Percentiles rank a stretch among this genome's conserved stretches.
phyloP scores from a whole-genome alignment of 2,329 filamentous ascomycete species.

The Aspergillus clavatus region DNA sequence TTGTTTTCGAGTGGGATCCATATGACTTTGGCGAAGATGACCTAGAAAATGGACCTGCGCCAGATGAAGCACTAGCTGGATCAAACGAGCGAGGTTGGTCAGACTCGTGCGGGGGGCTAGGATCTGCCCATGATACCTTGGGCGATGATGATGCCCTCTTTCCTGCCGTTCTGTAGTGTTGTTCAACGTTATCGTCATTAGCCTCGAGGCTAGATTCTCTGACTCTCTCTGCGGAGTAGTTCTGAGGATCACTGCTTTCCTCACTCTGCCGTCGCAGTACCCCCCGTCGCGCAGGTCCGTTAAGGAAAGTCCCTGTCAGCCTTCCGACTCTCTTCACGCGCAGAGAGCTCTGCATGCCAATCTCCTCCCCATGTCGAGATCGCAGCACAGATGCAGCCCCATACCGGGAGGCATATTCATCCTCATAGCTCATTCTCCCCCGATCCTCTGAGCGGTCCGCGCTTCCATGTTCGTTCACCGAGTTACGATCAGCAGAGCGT shows the following conservation, averaged over 20 bases:
- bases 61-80: slow-evolving; percentile 14
- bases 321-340: slow-evolving; percentile 73
- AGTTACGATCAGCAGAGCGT: slow-evolving; percentile 27
- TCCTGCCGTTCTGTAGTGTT: slow-evolving; percentile 18
- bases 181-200: slow-evolving; percentile 25
- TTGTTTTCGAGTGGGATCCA: slow-evolving; percentile 34
- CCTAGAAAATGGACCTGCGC: slow-evolving; percentile 30
- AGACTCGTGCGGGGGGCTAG: slow-evolving; percentile 23
- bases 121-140: slow-evolving; percentile 36
- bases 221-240: slow-evolving; percentile 24
- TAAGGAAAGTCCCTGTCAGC: slow-evolving; percentile 70
- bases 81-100: slow-evolving; percentile 22
- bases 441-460: slow-evolving; percentile 33
- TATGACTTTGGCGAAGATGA: slow-evolving; percentile 33
- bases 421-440: slow-evolving; percentile 28
- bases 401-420: slow-evolving; percentile 30
- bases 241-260: slow-evolving; percentile 51
- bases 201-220: slow-evolving; percentile 26
- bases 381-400: slow-evolving; percentile 37
- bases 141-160: slow-evolving; percentile 26
- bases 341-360: slow-evolving; percentile 66
- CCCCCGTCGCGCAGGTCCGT: slow-evolving; percentile 72
- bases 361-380: slow-evolving; percentile 55
- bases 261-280: slow-evolving; percentile 58
- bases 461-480: slow-evolving; percentile 29